Evolutionary conservation across 345 rosid genomes (phyloP), one percentile per base, ranked within the genome.

Genomic region (Brassica carinata): DNA sequence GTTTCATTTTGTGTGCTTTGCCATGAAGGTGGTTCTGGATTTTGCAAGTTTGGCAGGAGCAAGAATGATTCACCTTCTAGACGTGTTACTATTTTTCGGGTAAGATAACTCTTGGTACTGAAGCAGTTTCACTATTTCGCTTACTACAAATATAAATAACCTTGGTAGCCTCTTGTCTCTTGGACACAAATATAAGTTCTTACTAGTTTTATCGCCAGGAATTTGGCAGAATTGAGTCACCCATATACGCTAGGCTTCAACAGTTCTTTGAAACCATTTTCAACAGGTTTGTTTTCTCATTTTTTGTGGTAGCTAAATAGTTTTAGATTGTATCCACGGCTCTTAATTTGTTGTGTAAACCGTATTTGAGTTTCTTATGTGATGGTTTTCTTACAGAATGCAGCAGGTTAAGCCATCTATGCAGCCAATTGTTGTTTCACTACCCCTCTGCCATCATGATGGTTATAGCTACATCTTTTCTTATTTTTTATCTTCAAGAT

Each of bases 41-140:
- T 91, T 78, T 91, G 97, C 83, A 95, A 95, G 80, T 93, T 57
- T 85, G 99, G 98, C 5, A 87, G 99, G 99, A 95, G 94, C 87
- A 90, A 90, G 76, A 86, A 74, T 85, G 86, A 75, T 78, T 2
- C 81, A 75, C 99, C 97, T 38, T 89, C 96, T 79, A 98, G 93
- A 23, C 87, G 85, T 14, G 85, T 89, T 13, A 90, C 97, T 13
- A 93, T 98, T 38, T 95, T 93, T 82, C 73, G 89, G 92, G 99
- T 93, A 51, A 61, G 67, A 61, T 48, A 23, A 23, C 26, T 23
- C 26, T 23, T 23, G 26, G 26, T 23, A 23, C 26, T 23, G 26
- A 23, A 23, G 26, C 26, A 23, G 26, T 23, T 23, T 23, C 26
- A 23, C 26, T 23, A 23, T 23, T 23, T 23, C 26, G 26, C 26